These are phyloP conservation scores for Pseudoneurospora amorphoporcata DNA, from an alignment of 495 filamentous ascomycete species.

Conservation along the genomic window DNA sequence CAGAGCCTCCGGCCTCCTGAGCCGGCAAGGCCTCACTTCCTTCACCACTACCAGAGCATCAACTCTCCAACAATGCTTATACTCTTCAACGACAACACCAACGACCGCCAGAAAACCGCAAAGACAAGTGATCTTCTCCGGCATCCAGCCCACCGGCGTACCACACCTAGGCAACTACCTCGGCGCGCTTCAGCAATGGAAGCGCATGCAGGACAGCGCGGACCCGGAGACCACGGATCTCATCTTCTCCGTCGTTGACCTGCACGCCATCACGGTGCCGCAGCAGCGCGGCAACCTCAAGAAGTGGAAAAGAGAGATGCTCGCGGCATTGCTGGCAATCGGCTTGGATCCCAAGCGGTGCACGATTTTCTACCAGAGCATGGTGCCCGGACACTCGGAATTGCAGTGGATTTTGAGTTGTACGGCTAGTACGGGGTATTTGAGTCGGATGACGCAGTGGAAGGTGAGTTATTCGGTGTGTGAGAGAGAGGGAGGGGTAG, in stretches of 20 bases:
- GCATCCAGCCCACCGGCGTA: slow-evolving; percentile 89
- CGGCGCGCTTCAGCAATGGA: slow-evolving; percentile 84
- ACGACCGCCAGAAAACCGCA: not conserved
- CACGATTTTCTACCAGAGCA: slow-evolving; percentile 78
- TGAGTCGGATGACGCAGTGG: slow-evolving; percentile 96
- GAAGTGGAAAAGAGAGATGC: slow-evolving; percentile 55
- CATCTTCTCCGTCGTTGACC: slow-evolving; percentile 78
- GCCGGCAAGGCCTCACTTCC: not conserved
- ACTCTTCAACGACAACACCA: not conserved
- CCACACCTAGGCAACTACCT: slow-evolving; percentile 97
- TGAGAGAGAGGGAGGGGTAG: not conserved
- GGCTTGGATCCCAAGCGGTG: slow-evolving; percentile 66
- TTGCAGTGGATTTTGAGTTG: slow-evolving; percentile 95
- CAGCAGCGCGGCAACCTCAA: slow-evolving; percentile 50
- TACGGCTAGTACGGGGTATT: slow-evolving; percentile 76
- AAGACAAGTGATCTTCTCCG: slow-evolving; percentile 64
- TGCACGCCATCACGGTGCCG: slow-evolving; percentile 80
- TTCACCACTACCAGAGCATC: not conserved
- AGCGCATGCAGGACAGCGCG: slow-evolving; percentile 57
- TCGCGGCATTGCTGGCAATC: slow-evolving; percentile 73
- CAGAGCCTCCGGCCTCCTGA: not conserved
- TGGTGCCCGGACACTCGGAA: slow-evolving; percentile 68
- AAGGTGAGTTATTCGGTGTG: slow-evolving; percentile 51
- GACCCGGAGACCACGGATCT: slow-evolving; percentile 42
- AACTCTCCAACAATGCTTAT: not conserved